phyloP scores from a whole-genome alignment of 148 eudicot genomes.

The Rhododendron kiyosumense region DNA sequence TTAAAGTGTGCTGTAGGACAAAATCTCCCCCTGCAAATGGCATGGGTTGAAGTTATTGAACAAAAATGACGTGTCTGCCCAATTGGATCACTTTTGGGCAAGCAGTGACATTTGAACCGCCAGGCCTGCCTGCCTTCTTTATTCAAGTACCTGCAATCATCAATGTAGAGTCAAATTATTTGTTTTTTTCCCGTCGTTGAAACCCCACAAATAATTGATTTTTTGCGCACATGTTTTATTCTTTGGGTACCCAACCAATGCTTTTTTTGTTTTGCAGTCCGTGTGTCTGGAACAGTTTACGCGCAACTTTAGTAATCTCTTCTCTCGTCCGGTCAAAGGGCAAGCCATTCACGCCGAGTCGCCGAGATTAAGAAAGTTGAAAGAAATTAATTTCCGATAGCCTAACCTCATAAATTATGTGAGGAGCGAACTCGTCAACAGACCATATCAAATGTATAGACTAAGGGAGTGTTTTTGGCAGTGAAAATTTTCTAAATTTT shows the following conservation, averaged over 20 bases:
- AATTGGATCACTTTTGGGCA: background rate
- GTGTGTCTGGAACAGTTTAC: too few species aligned
- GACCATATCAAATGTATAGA: too few species aligned
- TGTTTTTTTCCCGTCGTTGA: background rate
- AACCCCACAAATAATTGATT: background rate
- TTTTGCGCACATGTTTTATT: constrained; percentile 3
- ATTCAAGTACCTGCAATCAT: background rate
- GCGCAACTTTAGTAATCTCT: fast-evolving
- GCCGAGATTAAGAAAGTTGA: too few species aligned
- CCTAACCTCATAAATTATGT: too few species aligned
- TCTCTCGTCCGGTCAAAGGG: too few species aligned
- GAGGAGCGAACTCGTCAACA: too few species aligned
- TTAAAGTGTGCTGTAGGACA: background rate
- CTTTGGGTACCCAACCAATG: background rate
- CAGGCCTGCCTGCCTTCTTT: constrained; percentile 1
- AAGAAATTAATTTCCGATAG: too few species aligned
- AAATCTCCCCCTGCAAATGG: background rate
- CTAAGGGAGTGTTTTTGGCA: too few species aligned
- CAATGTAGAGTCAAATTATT: background rate
- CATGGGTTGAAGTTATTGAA: background rate
- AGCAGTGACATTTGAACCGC: constrained; percentile 13
- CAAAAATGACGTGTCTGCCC: background rate
- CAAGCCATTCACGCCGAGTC: too few species aligned
- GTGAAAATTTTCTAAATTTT: too few species aligned
- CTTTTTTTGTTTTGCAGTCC: too few species aligned